phyloP scores from a whole-genome alignment of 805 yeast species.

The Barnettozyma californica region DNA sequence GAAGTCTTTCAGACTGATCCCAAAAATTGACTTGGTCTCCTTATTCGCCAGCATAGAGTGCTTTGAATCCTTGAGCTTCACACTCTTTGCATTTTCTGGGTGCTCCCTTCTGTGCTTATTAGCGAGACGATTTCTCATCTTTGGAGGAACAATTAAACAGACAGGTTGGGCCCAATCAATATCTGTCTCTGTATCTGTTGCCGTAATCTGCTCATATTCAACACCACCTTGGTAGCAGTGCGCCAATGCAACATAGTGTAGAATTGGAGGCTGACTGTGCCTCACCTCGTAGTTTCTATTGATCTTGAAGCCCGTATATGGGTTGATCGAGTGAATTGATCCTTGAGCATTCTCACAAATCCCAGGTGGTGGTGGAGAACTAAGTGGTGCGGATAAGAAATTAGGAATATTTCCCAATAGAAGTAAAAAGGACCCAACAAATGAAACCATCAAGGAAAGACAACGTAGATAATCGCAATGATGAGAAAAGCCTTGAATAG shows the following conservation, averaged over 20 bases:
- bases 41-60: not conserved
- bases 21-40: not conserved
- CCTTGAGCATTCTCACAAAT: conserved; percentile 30
- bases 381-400: not conserved
- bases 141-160: conserved; percentile 35
- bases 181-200: conserved; percentile 32
- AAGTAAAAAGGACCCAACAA: not conserved
- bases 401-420: not conserved
- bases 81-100: not conserved
- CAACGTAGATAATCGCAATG: not conserved
- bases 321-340: conserved; percentile 19
- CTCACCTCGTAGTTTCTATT: conserved; percentile 43
- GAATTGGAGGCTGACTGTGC: conserved; percentile 30
- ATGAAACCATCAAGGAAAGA: conserved; percentile 4
- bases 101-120: conserved; percentile 1
- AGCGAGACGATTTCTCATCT: conserved; percentile 6
- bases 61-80: not conserved
- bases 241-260: conserved; percentile 40
- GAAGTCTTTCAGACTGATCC: not conserved
- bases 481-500: conserved; percentile 3
- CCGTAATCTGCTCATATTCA: conserved; percentile 35
- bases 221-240: conserved; percentile 49
- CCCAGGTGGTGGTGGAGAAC: conserved; percentile 17
- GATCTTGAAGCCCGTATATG: conserved; percentile 54
- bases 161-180: conserved; percentile 46